Evolutionary conservation across 805 yeast species (phyloP).

Genomic region (Cyberlindnera veronae): DNA sequence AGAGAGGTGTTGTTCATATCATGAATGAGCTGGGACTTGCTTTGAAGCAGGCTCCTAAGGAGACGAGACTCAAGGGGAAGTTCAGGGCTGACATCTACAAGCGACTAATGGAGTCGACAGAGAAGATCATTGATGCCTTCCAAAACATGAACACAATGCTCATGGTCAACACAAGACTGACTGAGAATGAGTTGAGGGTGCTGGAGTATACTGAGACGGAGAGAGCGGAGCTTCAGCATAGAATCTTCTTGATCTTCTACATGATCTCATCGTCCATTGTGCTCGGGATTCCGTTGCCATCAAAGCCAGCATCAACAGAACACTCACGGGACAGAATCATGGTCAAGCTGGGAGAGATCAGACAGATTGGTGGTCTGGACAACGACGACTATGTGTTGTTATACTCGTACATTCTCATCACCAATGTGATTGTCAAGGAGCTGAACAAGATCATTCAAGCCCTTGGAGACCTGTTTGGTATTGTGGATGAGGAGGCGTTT

Average conservation of each 20-base stretch:
- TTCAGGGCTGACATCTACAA: constrained; percentile 56
- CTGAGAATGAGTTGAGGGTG: constrained; percentile 51
- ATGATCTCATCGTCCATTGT: constrained; percentile 74
- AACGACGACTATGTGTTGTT: constrained; percentile 76
- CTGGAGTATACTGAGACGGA: constrained; percentile 52
- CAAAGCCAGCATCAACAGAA: constrained; percentile 71
- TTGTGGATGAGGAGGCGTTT: constrained; percentile 40
- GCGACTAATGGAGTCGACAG: constrained; percentile 50
- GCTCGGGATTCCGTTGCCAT: constrained; percentile 74
- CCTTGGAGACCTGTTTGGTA: constrained; percentile 60
- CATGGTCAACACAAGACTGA: constrained; percentile 53
- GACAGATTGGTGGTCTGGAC: constrained; percentile 39
- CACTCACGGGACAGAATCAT: constrained; percentile 70
- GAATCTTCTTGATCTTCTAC: constrained; percentile 73
- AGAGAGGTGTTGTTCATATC: constrained; percentile 45
- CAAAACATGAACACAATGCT: constrained; percentile 72
- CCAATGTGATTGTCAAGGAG: constrained; percentile 63
- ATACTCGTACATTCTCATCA: constrained; percentile 71
- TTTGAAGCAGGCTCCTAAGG: constrained; percentile 70
- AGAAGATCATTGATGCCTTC: constrained; percentile 66
- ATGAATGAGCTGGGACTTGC: constrained; percentile 58
- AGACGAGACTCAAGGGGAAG: constrained; percentile 68
- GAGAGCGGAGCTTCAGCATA: constrained; percentile 63
- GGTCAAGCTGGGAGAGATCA: constrained; percentile 56
- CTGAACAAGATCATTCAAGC: constrained; percentile 52